Percentiles rank a stretch among this genome's conserved stretches.
phyloP scores from a whole-genome alignment of 768 basidiomycete species.

The Serendipita sp. region DNA sequence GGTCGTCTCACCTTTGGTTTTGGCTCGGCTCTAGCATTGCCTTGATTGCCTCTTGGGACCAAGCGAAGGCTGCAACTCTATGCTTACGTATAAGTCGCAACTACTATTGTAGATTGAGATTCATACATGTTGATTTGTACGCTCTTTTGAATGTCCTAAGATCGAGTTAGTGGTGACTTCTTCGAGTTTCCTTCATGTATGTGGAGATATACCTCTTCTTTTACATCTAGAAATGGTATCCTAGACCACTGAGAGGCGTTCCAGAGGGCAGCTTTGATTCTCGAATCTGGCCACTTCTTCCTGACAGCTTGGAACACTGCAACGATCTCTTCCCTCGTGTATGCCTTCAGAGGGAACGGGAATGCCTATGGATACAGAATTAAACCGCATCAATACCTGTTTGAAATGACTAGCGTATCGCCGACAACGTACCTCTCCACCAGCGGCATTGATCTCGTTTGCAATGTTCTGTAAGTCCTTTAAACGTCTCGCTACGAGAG shows the following conservation, averaged over 20 bases:
- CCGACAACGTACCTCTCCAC: conserved; percentile 37
- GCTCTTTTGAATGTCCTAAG: conserved; percentile 28
- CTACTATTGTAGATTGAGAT: conserved; percentile 40
- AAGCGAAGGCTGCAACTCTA: conserved; percentile 1
- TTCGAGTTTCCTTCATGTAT: neutral
- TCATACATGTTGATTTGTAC: conserved; percentile 40
- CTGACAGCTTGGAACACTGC: conserved; percentile 38
- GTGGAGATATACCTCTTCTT: conserved; percentile 25
- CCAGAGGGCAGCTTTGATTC: conserved; percentile 46
- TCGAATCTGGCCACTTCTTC: conserved; percentile 26
- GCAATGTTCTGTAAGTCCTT: conserved; percentile 38
- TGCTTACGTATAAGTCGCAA: conserved; percentile 10
- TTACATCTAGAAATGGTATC: conserved; percentile 53
- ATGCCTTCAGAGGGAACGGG: conserved; percentile 35
- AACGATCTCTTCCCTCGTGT: conserved; percentile 21
- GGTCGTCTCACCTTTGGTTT: conserved; percentile 5
- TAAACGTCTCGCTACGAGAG: conserved; percentile 43
- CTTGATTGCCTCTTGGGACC: conserved; percentile 13
- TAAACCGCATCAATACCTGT: neutral
- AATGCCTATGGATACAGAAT: conserved; percentile 27
- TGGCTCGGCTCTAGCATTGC: neutral
- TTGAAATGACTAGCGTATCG: neutral
- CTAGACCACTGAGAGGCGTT: conserved; percentile 43
- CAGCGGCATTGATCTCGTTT: conserved; percentile 35
- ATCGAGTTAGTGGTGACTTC: neutral